Percentiles rank a stretch among this genome's conserved stretches.
phyloP scores from a whole-genome alignment of 129 eudicot genomes.

The Apium graveolens region DNA sequence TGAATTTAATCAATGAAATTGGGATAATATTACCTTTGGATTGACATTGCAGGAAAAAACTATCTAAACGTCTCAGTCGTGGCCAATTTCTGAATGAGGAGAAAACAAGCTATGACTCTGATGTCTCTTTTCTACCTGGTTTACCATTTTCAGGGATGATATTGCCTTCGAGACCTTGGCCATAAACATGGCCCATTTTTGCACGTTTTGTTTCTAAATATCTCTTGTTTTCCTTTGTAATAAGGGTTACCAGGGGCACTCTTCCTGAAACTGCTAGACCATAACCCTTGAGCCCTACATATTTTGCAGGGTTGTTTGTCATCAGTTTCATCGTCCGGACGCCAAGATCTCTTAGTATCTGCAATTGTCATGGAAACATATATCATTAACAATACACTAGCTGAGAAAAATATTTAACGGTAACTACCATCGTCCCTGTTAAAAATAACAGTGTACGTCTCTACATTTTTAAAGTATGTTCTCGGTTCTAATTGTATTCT shows the following conservation, averaged over 20 bases:
- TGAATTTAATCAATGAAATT: not conserved
- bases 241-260: constrained; percentile 79
- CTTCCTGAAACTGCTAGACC: constrained; percentile 75
- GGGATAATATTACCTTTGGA: not conserved
- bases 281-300: constrained; percentile 41
- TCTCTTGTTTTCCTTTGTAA: constrained; percentile 77
- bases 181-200: constrained; percentile 91
- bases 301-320: constrained; percentile 16
- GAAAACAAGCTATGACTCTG: not conserved
- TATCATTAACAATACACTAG: not conserved
- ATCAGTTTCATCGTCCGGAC: constrained; percentile 11
- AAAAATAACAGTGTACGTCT: too few species aligned
- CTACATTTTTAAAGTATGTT: too few species aligned
- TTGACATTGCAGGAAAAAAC: not conserved
- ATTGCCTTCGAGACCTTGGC: constrained; percentile 30
- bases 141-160: constrained; percentile 29
- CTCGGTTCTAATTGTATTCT: not conserved
- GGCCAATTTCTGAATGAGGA: not conserved
- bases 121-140: constrained; percentile 20
- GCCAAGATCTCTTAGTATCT: constrained; percentile 41
- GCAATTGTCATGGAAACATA: constrained; percentile 10
- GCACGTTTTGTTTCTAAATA: constrained; percentile 83
- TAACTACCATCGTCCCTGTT: not conserved
- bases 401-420: not conserved
- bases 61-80: too few species aligned